These are phyloP conservation scores for Jamesozyma jinghongensis DNA, from an alignment of 805 yeast genomes.

Conservation along the genomic window DNA sequence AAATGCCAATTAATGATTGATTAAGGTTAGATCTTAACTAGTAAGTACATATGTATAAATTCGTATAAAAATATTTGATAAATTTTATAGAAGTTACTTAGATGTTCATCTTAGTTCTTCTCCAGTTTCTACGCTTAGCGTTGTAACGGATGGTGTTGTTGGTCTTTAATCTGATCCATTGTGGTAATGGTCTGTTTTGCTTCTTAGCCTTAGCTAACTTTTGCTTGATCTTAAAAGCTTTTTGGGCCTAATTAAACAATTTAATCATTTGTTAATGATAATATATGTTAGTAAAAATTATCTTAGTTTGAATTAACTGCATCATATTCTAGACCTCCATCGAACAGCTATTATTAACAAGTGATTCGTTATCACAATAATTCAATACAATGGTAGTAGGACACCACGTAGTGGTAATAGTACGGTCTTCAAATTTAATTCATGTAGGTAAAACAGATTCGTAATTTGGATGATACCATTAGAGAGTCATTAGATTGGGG, in stretches of 20 bases:
- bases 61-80: slow-evolving; percentile 4
- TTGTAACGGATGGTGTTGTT: slow-evolving; percentile 96
- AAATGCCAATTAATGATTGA: slow-evolving; percentile 5
- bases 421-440: too few species aligned
- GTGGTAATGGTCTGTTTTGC: slow-evolving; percentile 99
- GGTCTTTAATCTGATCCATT: slow-evolving; percentile 98
- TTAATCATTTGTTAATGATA: neutral
- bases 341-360: too few species aligned
- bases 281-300: too few species aligned
- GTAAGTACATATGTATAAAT: slow-evolving; percentile 3
- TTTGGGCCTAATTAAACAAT: slow-evolving; percentile 56
- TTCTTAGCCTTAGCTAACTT: slow-evolving; percentile 98
- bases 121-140: slow-evolving; percentile 99
- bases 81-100: slow-evolving; percentile 3
- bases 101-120: slow-evolving; percentile 94
- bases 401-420: too few species aligned
- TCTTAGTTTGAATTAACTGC: too few species aligned
- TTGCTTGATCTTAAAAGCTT: slow-evolving; percentile 94
- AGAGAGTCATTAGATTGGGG: too few species aligned
- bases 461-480: too few species aligned
- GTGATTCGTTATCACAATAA: too few species aligned
- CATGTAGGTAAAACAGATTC: too few species aligned
- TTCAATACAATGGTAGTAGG: too few species aligned
- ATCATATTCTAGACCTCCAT: too few species aligned
- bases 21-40: slow-evolving; percentile 1